Evolutionary conservation across 2,329 filamentous ascomycete genomes (phyloP), one percentile per base, ranked within the genome.

Genomic region (Hymenoscyphus fraxineus): DNA sequence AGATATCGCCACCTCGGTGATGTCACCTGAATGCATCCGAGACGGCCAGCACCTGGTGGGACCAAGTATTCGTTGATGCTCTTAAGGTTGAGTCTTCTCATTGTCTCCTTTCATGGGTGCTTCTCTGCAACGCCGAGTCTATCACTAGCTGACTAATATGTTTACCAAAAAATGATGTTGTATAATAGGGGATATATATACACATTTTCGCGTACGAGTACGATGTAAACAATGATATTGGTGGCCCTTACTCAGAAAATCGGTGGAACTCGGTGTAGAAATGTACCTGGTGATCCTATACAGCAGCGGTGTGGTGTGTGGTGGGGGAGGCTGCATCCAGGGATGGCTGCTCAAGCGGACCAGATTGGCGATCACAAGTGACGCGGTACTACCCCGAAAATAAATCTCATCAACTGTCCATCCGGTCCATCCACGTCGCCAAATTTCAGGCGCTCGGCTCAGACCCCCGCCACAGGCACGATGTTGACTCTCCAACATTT

Each of bases 281-380:
- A 31, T 62, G 60, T 62, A 58, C 60, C 60, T 62, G 60, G 51
- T 62, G 60, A 62, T 62, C 60, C 3, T 7, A 7, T 54, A 54
- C 19, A 41, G 22, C 31, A 32, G 39, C 35, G 60, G 60, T 54
- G 60, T 54, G 54, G 27, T 27, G 60, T 35, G 35, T 35, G 35
- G 35, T 10, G 35, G 35, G 35, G 35, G 35, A 35, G 35, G 9
- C 6, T 35, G 54, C 22, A 35, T 56, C 31, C 22, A 31, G 54
- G 54, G 22, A 56, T 27, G 22, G 19, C 54, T 16, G 54, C 54
- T 32, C 27, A 31, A 31, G 38, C 32, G 39, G 55, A 35, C 31
- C 12, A 39, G 4, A 10, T 32, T 38, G 32, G 32, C 16, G n/a
- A 40, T 58, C 56, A 58, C 56, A 40, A 39, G 56, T 58, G 32